phyloP scores from a whole-genome alignment of 2,329 filamentous ascomycete genomes.

The Hypoxylon sp. region DNA sequence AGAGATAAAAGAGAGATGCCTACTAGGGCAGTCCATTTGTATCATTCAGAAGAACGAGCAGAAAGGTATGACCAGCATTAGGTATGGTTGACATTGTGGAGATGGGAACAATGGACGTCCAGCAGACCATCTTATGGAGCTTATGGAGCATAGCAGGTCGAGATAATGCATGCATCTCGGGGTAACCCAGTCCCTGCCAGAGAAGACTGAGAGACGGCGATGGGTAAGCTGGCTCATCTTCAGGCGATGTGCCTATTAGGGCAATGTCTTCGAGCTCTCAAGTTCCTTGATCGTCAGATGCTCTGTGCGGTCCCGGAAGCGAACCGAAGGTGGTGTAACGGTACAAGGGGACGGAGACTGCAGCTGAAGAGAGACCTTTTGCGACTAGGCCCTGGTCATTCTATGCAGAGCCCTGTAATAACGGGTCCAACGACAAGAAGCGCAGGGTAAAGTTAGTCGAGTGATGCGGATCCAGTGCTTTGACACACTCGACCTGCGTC shows the following conservation, averaged over 20 bases:
- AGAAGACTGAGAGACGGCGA: conserved; percentile 11
- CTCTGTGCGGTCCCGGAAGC: conserved; percentile 36
- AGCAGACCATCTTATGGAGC: conserved; percentile 30
- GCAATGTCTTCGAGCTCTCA: conserved; percentile 7
- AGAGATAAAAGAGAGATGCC: conserved; percentile 23
- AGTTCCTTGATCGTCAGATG: conserved; percentile 28
- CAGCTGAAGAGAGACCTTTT: conserved; percentile 19
- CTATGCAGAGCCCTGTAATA: conserved; percentile 38
- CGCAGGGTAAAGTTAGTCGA: conserved; percentile 26
- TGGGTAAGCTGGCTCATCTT: conserved; percentile 17
- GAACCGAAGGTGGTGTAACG: conserved; percentile 43
- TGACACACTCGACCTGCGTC: conserved; percentile 21
- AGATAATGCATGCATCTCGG: conserved; percentile 39
- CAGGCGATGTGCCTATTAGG: conserved; percentile 19
- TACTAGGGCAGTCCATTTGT: conserved; percentile 33
- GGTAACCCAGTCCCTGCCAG: conserved; percentile 32
- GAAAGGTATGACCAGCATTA: conserved; percentile 25
- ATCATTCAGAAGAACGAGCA: conserved; percentile 14
- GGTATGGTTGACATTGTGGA: conserved; percentile 30
- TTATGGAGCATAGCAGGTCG: conserved; percentile 28
- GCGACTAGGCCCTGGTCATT: conserved; percentile 31
- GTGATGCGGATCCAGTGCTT: conserved; percentile 30
- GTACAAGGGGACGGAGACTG: conserved; percentile 31
- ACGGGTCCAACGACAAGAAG: conserved; percentile 33
- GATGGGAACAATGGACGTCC: conserved; percentile 30